Evolutionary conservation across 2,329 filamentous ascomycete genomes (phyloP), one percentile per base, ranked within the genome.

Genomic region (Cercospora sp.): DNA sequence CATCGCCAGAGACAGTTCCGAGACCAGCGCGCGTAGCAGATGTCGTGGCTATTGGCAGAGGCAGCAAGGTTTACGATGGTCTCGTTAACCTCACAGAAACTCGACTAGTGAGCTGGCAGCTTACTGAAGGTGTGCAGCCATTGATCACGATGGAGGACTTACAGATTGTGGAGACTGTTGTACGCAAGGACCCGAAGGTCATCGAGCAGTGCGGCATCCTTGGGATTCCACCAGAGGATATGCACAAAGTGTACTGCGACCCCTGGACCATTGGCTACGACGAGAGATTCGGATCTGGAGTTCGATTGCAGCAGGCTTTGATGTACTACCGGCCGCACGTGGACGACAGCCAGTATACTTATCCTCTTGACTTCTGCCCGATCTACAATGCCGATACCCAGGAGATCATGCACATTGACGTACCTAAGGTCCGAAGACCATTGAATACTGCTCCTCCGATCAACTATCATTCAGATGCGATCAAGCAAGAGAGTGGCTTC

Each of bases 221-320:
- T 67, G 94, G 94, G 1, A 92, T 97, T 68, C 87, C 92, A 12
- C 85, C 85, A 66, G 86, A 91, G 72, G 91, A 96, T 69, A 97
- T 97, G 94, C 83, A 95, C 83, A 97, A 97, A 81, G 92, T 97
- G 59, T 97, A 96, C 83, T 96, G 93, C 80, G 94, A 97, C 78
- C 93, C 88, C 86, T 97, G 94, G 94, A 96, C 94, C 0, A 96
- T 97, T 79, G 94, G 94, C 60, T 96, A 93, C 77, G 94, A 97
- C 75, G 92, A 96, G 81, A 90, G 94, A 55, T 95, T 93, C 75
- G 94, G 93, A 69, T 94, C 82, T 77, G 84, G 84, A 53, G 84
- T 92, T 53, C 89, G 94, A 64, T 87, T 97, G 3, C 94, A 97
- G 81, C 94, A 97, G 81, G 94, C 93, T 1, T 83, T 97, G 64